Base-by-base conservation (phyloP, 208 protist species). In the Trypanosoma cruzi region DNA sequence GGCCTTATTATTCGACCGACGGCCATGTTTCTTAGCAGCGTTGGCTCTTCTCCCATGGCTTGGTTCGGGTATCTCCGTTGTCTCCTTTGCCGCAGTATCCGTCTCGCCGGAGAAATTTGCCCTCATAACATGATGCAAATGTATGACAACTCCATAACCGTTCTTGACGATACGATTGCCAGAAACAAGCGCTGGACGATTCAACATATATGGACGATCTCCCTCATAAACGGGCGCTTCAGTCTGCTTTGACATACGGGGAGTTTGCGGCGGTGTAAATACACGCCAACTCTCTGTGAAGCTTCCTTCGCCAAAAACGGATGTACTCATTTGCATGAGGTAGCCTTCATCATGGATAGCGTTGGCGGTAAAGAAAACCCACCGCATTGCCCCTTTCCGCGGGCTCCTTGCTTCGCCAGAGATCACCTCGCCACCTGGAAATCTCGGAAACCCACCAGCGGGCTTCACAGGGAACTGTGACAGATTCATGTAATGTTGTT, bases 401-500 rank as follows among this genome's bases (percentile, higher is more conserved):
- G 40, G 1, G 4, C 29, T 55, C 20, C 46, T 1, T 10, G n/a
- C 4, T 4, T 8, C 22, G 24, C 55, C 62, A 52, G 42, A 53
- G 48, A 75, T 64, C 1, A 64, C 24, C 26, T 73, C 60, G 8
- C 48, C 48, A 20, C 50, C 68, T 10, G 60, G 56, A 53, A 76
- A 46, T 1, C 0, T 29, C 6, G 71, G 71, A 52, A 71, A 42
- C 22, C 44, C 64, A 44, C 11, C 36, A 20, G 1, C 8, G 5
- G 54, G 46, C 16, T 44, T 7, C 4, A 60, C 40, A 37, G 26
- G 0, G 44, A 64, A 64, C 14, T 61, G 26, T 29, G 4, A 31
- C 28, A 60, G 10, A 48, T 71, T 69, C 20, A 49, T 63, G 55
- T 94, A 82, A 44, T 91, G 86, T n/a, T 84, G 62, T 24, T 76